phyloP scores from a whole-genome alignment of 257 asterid species.

The Mitragyna speciosa region DNA sequence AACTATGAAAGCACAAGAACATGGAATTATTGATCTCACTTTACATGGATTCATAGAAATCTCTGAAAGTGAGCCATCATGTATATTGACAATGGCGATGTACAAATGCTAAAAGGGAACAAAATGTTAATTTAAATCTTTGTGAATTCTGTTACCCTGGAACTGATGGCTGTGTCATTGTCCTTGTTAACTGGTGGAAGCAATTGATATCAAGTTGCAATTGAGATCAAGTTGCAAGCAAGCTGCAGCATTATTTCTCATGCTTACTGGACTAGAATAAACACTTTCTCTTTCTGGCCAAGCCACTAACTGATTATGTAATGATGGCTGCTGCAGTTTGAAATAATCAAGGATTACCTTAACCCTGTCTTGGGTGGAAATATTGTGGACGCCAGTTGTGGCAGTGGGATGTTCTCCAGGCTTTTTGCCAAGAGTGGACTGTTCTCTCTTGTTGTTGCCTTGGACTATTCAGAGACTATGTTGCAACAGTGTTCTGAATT shows the following conservation, averaged over 20 bases:
- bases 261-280: background rate
- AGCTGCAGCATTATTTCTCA: background rate
- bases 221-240: conserved; percentile 3
- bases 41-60: background rate
- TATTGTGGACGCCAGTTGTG: conserved; percentile 89
- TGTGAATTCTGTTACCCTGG: background rate
- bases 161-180: background rate
- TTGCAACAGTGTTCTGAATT: conserved; percentile 71
- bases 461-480: conserved; percentile 86
- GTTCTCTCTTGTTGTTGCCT: conserved; percentile 70
- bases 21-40: background rate
- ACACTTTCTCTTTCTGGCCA: background rate
- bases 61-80: background rate
- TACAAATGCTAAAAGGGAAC: too few relatives aligned
- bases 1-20: background rate
- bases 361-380: conserved; percentile 78
- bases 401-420: conserved; percentile 80
- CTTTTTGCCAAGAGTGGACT: conserved; percentile 71
- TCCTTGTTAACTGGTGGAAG: background rate
- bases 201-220: background rate
- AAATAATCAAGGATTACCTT: conserved; percentile 64
- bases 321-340: conserved; percentile 55
- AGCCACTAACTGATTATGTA: conserved; percentile 3
- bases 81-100: background rate
- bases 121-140: background rate